Evolutionary conservation across 2,329 filamentous ascomycete species (phyloP).

Genomic region (Zalaria sp.): DNA sequence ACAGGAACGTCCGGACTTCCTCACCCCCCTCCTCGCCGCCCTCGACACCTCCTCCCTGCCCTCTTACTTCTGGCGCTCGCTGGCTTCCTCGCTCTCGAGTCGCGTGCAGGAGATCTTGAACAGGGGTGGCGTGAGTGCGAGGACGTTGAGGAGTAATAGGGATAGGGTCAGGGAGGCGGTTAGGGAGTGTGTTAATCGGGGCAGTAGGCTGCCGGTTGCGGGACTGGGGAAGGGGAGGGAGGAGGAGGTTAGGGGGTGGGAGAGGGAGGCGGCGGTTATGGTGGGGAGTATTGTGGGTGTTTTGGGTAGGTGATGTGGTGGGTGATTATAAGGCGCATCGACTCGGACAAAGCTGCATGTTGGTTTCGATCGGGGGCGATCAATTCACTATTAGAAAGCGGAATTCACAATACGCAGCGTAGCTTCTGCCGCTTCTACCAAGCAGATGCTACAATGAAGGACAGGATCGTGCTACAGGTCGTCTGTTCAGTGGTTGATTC

Average conservation of each 20-base stretch:
- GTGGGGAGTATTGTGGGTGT: slow-evolving; percentile 63
- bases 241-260: slow-evolving; percentile 48
- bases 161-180: slow-evolving; percentile 64
- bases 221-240: slow-evolving; percentile 23
- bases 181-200: slow-evolving; percentile 67
- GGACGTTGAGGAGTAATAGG: slow-evolving; percentile 64
- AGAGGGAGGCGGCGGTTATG: slow-evolving; percentile 90
- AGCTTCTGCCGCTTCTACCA: too few species aligned
- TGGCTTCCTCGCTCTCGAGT: slow-evolving; percentile 62
- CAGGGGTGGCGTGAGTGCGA: slow-evolving; percentile 68
- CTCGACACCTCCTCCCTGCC: slow-evolving; percentile 79
- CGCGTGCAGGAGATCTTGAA: slow-evolving; percentile 74
- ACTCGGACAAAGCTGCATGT: too few species aligned
- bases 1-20: slow-evolving; percentile 35
- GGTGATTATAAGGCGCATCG: too few species aligned
- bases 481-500: too few species aligned
- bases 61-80: slow-evolving; percentile 84
- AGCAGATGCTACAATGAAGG: too few species aligned
- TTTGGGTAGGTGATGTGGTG: slow-evolving; percentile 18
- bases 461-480: too few species aligned
- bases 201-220: slow-evolving; percentile 52
- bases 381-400: too few species aligned
- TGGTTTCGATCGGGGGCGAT: too few species aligned
- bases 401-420: too few species aligned
- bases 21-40: slow-evolving; percentile 43